phyloP scores from a whole-genome alignment of 148 eudicot species.

The Rhododendron vialii region DNA sequence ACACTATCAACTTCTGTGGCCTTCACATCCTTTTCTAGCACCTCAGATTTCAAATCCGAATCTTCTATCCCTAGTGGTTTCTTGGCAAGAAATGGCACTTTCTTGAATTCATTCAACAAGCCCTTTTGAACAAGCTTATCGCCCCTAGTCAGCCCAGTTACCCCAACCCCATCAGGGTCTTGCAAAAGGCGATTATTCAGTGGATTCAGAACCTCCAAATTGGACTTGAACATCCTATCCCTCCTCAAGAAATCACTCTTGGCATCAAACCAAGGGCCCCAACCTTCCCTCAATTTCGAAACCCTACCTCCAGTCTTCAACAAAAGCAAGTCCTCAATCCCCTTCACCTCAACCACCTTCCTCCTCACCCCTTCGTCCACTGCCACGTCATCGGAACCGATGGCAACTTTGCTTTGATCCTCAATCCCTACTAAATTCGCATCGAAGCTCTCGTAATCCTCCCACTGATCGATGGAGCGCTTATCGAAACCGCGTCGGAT shows the following conservation, averaged over 20 bases:
- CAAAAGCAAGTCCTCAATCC: conserved; percentile 71
- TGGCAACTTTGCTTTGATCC: conserved; percentile 31
- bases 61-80: conserved; percentile 36
- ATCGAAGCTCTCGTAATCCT: conserved; percentile 40
- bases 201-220: conserved; percentile 72
- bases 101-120: conserved; percentile 45
- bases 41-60: not conserved
- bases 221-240: conserved; percentile 81
- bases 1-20: conserved; percentile 9
- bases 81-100: conserved; percentile 46
- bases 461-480: conserved; percentile 61
- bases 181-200: conserved; percentile 65
- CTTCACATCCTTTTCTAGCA: conserved; percentile 11
- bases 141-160: conserved; percentile 58
- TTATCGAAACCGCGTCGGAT: conserved; percentile 56
- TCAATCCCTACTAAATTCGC: conserved; percentile 20
- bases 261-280: conserved; percentile 95
- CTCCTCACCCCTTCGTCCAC: conserved; percentile 57
- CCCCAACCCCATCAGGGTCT: conserved; percentile 80
- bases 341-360: conserved; percentile 41
- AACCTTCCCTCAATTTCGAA: conserved; percentile 70
- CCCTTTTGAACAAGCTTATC: conserved; percentile 59
- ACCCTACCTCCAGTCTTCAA: conserved; percentile 44
- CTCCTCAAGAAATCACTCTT: conserved; percentile 82
- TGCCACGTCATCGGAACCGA: conserved; percentile 67